Percentiles rank a stretch among this genome's conserved stretches.
phyloP scores from a whole-genome alignment of 2,329 filamentous ascomycete genomes.

The Fusarium armeniacum region DNA sequence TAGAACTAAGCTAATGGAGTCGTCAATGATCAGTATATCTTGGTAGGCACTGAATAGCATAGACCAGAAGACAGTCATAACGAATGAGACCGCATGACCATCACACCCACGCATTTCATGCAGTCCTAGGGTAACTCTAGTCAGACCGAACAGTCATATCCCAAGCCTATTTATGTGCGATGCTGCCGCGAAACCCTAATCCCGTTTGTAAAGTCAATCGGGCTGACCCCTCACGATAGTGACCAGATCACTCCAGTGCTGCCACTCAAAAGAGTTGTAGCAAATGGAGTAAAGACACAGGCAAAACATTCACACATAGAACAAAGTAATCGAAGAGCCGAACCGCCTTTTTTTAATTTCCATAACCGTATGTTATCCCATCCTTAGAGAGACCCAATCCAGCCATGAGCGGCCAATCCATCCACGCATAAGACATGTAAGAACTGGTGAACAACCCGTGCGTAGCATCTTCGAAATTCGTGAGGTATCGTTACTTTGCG shows the following conservation, averaged over 20 bases:
- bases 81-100: not conserved
- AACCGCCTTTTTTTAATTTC: constrained; percentile 51
- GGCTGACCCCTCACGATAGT: not conserved
- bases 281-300: not conserved
- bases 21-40: constrained; percentile 4
- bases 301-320: not conserved
- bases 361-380: constrained; percentile 51
- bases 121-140: not conserved
- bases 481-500: constrained; percentile 52
- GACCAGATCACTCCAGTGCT: not conserved
- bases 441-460: constrained; percentile 52
- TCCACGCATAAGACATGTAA: constrained; percentile 52
- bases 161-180: constrained; percentile 2
- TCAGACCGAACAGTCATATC: constrained; percentile 19
- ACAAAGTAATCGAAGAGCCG: constrained; percentile 42
- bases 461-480: constrained; percentile 55
- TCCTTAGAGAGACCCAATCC: constrained; percentile 50
- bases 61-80: not conserved
- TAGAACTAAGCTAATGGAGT: not conserved
- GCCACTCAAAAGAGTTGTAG: not conserved
- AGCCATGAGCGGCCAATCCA: constrained; percentile 53
- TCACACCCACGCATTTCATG: not conserved
- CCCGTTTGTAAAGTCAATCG: not conserved
- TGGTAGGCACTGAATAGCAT: not conserved
- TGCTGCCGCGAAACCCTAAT: constrained; percentile 23